Conservation (phyloP, 2,329 filamentous ascomycete species). For the Chaetomium sp. region DNA sequence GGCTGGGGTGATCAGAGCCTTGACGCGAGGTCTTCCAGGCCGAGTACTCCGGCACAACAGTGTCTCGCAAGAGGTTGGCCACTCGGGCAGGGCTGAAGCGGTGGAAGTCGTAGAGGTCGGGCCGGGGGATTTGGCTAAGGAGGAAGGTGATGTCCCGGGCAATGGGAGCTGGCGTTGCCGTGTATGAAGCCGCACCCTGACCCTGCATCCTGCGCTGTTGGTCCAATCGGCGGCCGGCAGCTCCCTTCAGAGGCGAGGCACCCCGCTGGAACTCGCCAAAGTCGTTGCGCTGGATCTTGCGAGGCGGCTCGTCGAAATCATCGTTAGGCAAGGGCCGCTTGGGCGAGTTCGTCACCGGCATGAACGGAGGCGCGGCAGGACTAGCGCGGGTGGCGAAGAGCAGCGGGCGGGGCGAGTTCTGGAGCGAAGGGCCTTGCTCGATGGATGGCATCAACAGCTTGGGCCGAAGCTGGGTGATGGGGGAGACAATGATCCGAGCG, state of each 20-base stretch:
- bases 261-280: constrained; percentile 74
- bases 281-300: constrained; percentile 78
- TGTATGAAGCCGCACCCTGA: constrained; percentile 33
- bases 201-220: constrained; percentile 62
- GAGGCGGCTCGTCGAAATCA: constrained; percentile 70
- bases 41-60: constrained; percentile 56
- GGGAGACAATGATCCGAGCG: constrained; percentile 78
- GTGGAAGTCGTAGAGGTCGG: constrained; percentile 64
- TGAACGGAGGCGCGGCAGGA: constrained; percentile 41
- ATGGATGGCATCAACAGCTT: constrained; percentile 49
- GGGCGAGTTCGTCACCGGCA: constrained; percentile 46
- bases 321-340: constrained; percentile 59
- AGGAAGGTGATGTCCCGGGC: constrained; percentile 62
- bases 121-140: constrained; percentile 67
- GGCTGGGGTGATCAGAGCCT: constrained; percentile 18
- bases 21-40: constrained; percentile 41
- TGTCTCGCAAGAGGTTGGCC: constrained; percentile 64
- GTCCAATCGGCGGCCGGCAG: constrained; percentile 76
- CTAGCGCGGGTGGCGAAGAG: constrained; percentile 30
- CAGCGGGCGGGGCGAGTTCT: constrained; percentile 39
- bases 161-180: constrained; percentile 52
- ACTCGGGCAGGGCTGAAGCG: constrained; percentile 65
- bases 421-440: constrained; percentile 42
- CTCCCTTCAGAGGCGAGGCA: constrained; percentile 89
- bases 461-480: constrained; percentile 66